A percentile compares a stretch with the other conserved stretches of the same genome.
These are phyloP conservation scores for Stenocarpella maydis DNA, from an alignment of 2,329 filamentous ascomycete species.

Conservation along the genomic window DNA sequence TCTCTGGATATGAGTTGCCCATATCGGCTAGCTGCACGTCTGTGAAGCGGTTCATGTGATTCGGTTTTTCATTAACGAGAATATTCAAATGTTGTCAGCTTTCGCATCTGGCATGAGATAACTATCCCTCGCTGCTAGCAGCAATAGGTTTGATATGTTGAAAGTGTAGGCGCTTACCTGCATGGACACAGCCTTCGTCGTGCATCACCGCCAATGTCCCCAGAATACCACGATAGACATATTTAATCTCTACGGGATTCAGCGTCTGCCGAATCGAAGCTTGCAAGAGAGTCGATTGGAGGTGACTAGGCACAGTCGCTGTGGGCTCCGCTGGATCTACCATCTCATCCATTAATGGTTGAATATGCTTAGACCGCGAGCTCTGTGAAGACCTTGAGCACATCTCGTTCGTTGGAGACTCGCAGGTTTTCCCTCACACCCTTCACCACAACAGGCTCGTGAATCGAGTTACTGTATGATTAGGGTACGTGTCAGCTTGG, in stretches of 20 bases:
- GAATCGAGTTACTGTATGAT: background rate
- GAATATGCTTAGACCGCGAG: background rate
- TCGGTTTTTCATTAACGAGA: background rate
- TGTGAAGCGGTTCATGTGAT: background rate
- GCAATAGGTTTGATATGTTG: background rate
- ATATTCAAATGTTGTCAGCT: slow-evolving; percentile 2
- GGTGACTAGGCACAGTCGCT: background rate
- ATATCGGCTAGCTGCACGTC: slow-evolving; percentile 1
- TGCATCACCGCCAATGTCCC: background rate
- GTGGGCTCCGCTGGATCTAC: slow-evolving; percentile 1
- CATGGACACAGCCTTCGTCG: background rate
- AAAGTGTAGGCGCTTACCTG: background rate
- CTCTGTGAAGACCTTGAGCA: slow-evolving; percentile 1
- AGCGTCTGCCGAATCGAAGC: background rate
- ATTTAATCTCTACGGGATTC: background rate
- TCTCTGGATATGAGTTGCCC: slow-evolving; percentile 6
- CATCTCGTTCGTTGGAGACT: background rate
- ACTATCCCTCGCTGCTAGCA: background rate
- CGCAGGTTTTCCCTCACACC: background rate
- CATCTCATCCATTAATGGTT: background rate
- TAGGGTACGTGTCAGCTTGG: no score
- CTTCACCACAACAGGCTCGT: background rate
- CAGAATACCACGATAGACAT: background rate
- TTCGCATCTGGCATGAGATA: background rate
- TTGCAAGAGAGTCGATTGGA: background rate